These are phyloP conservation scores for Plenodomus lindquistii DNA, from an alignment of 2,329 filamentous ascomycete species.

Conservation along the genomic window DNA sequence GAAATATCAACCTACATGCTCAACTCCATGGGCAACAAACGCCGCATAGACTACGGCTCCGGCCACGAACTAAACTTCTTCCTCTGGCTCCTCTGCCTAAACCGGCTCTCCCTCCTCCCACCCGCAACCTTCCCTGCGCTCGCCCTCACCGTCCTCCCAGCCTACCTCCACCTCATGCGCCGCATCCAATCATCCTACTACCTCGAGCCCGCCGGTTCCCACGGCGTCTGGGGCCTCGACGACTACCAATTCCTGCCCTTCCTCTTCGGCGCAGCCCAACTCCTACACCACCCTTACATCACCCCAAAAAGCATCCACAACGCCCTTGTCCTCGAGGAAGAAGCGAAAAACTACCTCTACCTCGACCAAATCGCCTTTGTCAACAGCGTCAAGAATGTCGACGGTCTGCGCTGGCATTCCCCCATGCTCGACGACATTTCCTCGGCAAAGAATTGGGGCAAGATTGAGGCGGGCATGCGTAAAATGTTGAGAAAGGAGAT, in stretches of 20 bases:
- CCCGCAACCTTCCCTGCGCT: slow-evolving; percentile 71
- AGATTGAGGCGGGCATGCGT: slow-evolving; percentile 93
- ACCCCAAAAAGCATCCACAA: slow-evolving; percentile 74
- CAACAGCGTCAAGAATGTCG: slow-evolving; percentile 94
- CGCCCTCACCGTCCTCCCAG: slow-evolving; percentile 76
- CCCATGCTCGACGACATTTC: slow-evolving; percentile 99
- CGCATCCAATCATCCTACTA: slow-evolving; percentile 90
- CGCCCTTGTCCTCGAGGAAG: slow-evolving; percentile 83
- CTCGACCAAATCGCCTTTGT: slow-evolving; percentile 92
- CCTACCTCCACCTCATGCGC: slow-evolving; percentile 87
- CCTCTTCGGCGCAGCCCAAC: slow-evolving; percentile 54
- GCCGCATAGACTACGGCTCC: slow-evolving; percentile 87
- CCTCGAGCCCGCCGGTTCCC: slow-evolving; percentile 72
- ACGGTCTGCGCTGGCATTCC: slow-evolving; percentile 91
- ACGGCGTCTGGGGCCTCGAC: slow-evolving; percentile 58
- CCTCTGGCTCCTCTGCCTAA: slow-evolving; percentile 93
- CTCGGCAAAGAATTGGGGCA: slow-evolving; percentile 83
- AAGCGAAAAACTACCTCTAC: slow-evolving; percentile 81
- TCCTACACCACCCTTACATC: slow-evolving; percentile 68
- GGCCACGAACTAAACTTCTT: slow-evolving; percentile 97
- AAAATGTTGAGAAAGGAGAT: slow-evolving; percentile 97
- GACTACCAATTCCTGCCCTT: slow-evolving; percentile 60
- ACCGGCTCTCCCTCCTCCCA: slow-evolving; percentile 71
- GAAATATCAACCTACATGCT: slow-evolving; percentile 81
- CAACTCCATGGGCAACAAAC: slow-evolving; percentile 82